Conservation (phyloP, 2,329 filamentous ascomycete species). For the Cercospora sesami region DNA sequence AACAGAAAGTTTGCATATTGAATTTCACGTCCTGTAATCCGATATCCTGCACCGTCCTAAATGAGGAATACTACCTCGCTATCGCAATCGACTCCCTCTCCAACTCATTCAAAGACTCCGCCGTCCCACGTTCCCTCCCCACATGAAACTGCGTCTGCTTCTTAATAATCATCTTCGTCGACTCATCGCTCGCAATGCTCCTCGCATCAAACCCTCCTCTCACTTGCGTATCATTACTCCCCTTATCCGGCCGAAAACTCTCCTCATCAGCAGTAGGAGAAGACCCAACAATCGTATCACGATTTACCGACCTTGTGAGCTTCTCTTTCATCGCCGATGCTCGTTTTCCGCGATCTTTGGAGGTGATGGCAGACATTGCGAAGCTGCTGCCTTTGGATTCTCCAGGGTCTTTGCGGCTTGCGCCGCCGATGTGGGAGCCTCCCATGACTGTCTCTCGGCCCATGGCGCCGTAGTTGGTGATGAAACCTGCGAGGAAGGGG, state of each 20-base stretch:
- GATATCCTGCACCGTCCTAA: background rate
- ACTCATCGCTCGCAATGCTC: constrained; percentile 22
- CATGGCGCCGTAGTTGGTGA: constrained; percentile 27
- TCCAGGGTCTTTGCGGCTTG: background rate
- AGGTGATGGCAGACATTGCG: background rate
- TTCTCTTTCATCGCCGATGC: constrained; percentile 7
- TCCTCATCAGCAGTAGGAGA: background rate
- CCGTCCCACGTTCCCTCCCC: background rate
- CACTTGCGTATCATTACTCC: constrained; percentile 6
- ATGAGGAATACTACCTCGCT: background rate
- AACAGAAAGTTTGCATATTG: background rate
- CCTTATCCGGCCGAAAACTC: constrained; percentile 5
- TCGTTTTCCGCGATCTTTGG: background rate
- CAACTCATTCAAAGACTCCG: background rate
- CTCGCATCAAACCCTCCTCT: constrained; percentile 15
- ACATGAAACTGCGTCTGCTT: constrained; percentile 26
- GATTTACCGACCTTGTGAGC: background rate
- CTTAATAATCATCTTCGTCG: constrained; percentile 27
- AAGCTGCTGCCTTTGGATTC: constrained; percentile 17
- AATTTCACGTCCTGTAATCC: background rate
- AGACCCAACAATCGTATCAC: background rate
- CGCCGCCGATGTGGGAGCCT: constrained; percentile 17
- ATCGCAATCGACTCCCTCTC: background rate
- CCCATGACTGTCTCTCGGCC: constrained; percentile 18
- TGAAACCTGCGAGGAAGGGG: constrained; percentile 39